Percentiles rank a stretch among this genome's conserved stretches.
Conservation (phyloP, 768 basidiomycete genomes). For the Clavaria fumosa region DNA sequence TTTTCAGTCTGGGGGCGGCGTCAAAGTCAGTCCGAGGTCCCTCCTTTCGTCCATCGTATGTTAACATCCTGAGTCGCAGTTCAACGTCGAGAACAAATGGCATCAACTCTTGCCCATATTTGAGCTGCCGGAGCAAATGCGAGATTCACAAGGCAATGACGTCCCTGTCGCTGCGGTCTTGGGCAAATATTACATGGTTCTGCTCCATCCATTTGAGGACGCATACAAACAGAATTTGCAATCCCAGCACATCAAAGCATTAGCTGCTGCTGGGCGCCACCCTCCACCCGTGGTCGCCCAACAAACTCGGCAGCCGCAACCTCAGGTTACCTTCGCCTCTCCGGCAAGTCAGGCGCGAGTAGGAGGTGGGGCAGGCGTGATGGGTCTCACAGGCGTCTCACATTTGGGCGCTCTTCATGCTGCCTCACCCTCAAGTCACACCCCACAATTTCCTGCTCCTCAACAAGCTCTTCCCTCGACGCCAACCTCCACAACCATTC, state of each 20-base stretch:
- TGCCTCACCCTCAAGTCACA: too few species aligned
- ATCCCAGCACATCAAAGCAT: slow-evolving; percentile 42
- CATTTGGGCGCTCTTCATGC: too few species aligned
- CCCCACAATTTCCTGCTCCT: neutral
- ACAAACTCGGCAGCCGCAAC: slow-evolving; percentile 13
- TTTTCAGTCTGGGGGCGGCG: slow-evolving; percentile 41
- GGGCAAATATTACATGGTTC: slow-evolving; percentile 40
- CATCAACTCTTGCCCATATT: slow-evolving; percentile 34
- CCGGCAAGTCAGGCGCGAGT: too few species aligned
- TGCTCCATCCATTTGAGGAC: slow-evolving; percentile 63
- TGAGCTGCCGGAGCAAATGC: slow-evolving; percentile 42
- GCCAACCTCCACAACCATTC: slow-evolving; percentile 18
- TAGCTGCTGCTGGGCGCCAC: slow-evolving; percentile 27
- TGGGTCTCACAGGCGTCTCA: neutral
- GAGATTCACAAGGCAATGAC: slow-evolving; percentile 32
- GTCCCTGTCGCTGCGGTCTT: slow-evolving; percentile 36
- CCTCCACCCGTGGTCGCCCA: too few species aligned
- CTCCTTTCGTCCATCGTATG: slow-evolving; percentile 9
- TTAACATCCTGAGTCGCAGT: slow-evolving; percentile 19
- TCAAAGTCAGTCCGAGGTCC: slow-evolving; percentile 31
- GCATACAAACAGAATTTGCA: slow-evolving; percentile 44
- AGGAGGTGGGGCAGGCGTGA: neutral
- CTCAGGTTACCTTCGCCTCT: slow-evolving; percentile 14
- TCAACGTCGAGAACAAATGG: slow-evolving; percentile 38
- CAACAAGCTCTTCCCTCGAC: slow-evolving; percentile 6